Base-by-base conservation (phyloP, 371 early-diverging fungal genomes). In the Apophysomyces trapeziformis region DNA sequence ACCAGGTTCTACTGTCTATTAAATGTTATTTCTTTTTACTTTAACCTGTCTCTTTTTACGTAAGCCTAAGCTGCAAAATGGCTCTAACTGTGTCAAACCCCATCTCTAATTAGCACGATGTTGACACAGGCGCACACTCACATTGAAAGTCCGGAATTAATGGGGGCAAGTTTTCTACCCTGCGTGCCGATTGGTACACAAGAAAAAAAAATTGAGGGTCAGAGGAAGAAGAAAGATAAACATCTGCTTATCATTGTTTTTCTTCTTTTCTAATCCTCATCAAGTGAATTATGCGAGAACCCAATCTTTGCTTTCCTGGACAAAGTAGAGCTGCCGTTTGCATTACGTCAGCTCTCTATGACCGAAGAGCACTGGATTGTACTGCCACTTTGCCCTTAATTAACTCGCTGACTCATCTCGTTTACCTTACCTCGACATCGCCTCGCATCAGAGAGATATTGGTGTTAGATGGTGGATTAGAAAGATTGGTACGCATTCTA, bases 281-380 rank as follows among this genome's bases (percentile, higher is more conserved):
- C 21, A 35, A 32, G 16, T 38, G 18, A 16, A 61, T 36, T 62
- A 93, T 95, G 93, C 85, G 94, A 71, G 93, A 93, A 78, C 88
- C 90, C 68, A 93, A 93, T 76, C 86, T 92, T 70, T 88, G 87
- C 61, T 90, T 88, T 68, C 92, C 92, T 50, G 70, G 83, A 50
- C 86, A 85, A 70, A 91, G 88, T 76, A 88, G 89, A 78, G 92
- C 93, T 37, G 89, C 89, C 44, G 85, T 93, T 45, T 88, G 89
- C 66, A 93, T 95, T 68, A 90, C 92, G 8, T 88, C 90, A 32
- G 86, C 91, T 35, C 85, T 90, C 63, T 95, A 95, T 77, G 96
- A 96, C 81, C 85, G 95, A 69, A 86, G 95, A 63, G 95, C 96
- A n/a, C 79, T 96, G 26, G 93, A 94, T 75, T 93, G 94, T 77